Base-by-base conservation (phyloP, 805 yeast species). In the Lipomyces anomalus region DNA sequence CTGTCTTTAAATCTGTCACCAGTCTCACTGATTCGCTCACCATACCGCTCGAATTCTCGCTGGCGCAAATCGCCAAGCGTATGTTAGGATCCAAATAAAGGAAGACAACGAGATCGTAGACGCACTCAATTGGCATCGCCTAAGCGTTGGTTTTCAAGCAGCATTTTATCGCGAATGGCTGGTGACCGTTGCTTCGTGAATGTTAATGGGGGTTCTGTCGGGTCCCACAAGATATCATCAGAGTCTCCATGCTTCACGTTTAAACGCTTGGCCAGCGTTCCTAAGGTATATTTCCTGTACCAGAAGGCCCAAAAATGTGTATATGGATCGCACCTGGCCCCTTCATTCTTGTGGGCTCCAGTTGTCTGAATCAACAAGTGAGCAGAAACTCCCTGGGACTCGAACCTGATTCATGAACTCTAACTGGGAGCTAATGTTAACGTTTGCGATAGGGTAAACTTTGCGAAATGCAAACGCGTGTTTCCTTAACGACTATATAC, bases 141-240 rank as follows among this genome's bases (percentile, higher is more conserved):
- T 29, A 36, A 18, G 24, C 18, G 20, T 22, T 22, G n/a, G 39
- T 29, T 20, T 6, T 22, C 39, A 20, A 20, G 30, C 39, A 36
- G 39, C 22, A 36, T 29, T 36, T 36, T 20, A 22, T 36, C 39
- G 21, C 22, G n/a, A 18, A 18, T 21, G 24, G 24, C 24, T 36
- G 39, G 24, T 22, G 39, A 36, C 39, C 39, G 39, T 22, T 22
- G 22, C 24, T 36, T 18, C 32, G 39, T 36, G 24, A 36, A 36
- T 20, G n/a, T 36, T 16, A n/a, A n/a, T n/a, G n/a, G n/a, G n/a
- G 22, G n/a, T 7, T 21, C 39, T 11, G 37, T 34, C 37, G 37
- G 37, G 13, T 34, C 37, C 39, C 39, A 36, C 20, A 20, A 36
- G 39, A 36, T 36, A 16, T 36, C 39, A 29, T 36, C 39, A 18